Evolutionary conservation across 148 eudicot species (phyloP), one percentile per base, ranked within the genome.

Genomic region (Fagopyrum homotropicum): DNA sequence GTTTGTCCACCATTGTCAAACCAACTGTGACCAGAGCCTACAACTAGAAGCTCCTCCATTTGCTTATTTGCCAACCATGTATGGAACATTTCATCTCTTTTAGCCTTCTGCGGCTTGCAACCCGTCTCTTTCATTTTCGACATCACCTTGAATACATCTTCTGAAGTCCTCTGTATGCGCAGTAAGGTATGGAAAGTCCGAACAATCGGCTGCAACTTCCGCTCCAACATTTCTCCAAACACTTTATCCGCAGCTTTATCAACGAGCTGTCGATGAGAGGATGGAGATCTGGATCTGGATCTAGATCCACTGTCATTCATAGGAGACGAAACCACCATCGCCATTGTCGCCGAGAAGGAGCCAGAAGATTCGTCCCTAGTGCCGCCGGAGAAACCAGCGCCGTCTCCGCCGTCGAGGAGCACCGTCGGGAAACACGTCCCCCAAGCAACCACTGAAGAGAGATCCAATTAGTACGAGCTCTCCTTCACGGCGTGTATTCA

Each of bases 161-260:
- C 95, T 26, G 71, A 86, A 5, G 91, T 83, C 83, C 87, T 86
- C 40, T 83, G 82, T 72, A 81, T 77, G 26, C 88, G 93, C 77
- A 93, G 81, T 76, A 91, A 82, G 5, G 90, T 93, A 77, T 91
- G 94, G 81, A 84, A 88, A 59, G 94, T 93, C 70, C 86, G 86
- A 75, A 82, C 51, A 17, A 87, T 87, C 77, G 98, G 98, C 60
- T 72, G 79, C 45, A 91, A 52, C 55, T 89, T 88, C 49, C 84
- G 80, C 30, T 77, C 76, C 44, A 88, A 72, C 91, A 93, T 93
- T 79, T 87, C 87, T 76, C 80, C 77, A 77, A 89, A 89, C 45
- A 87, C 83, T 69, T 73, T 69, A 71, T 50, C 74, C 22, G 93
- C 97, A 45, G 87, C 95, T 75, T 82, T 85, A 93, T 88, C 76